These are phyloP conservation scores for Thymus mandschuricus DNA, from an alignment of 257 asterid species.

Conservation along the genomic window DNA sequence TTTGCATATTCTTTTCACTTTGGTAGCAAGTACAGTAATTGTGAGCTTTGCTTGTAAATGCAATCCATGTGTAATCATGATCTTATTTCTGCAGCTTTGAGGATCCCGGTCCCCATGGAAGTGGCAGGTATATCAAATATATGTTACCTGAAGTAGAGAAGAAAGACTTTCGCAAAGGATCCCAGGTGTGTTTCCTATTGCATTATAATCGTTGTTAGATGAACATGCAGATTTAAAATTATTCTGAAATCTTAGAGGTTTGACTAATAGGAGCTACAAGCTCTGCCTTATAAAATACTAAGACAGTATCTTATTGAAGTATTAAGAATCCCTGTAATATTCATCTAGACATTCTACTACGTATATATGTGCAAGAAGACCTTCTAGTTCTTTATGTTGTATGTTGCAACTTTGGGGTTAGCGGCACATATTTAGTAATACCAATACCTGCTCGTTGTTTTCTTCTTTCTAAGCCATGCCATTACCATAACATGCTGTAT, in stretches of 20 bases:
- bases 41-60: slow-evolving; percentile 23
- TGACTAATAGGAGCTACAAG: slow-evolving; percentile 13
- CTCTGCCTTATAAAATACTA: slow-evolving; percentile 11
- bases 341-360: neutral
- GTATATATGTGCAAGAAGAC: too few species aligned
- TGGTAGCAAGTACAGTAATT: slow-evolving; percentile 8
- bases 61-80: neutral
- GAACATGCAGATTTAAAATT: slow-evolving; percentile 7
- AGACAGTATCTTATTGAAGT: slow-evolving; percentile 3
- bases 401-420: neutral
- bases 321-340: neutral
- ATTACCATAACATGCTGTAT: slow-evolving; percentile 20
- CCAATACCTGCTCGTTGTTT: slow-evolving; percentile 26
- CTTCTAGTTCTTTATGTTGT: too few species aligned
- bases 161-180: slow-evolving; percentile 92
- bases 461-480: slow-evolving; percentile 25
- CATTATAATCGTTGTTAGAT: neutral
- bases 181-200: slow-evolving; percentile 70
- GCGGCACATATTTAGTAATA: neutral
- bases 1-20: slow-evolving; percentile 5
- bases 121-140: slow-evolving; percentile 82
- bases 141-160: slow-evolving; percentile 97
- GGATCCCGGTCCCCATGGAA: slow-evolving; percentile 99
- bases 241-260: neutral
- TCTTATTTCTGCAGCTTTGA: slow-evolving; percentile 72